Evolutionary conservation across 768 basidiomycete species (phyloP).

Genomic region (Cytidiella melzeri): DNA sequence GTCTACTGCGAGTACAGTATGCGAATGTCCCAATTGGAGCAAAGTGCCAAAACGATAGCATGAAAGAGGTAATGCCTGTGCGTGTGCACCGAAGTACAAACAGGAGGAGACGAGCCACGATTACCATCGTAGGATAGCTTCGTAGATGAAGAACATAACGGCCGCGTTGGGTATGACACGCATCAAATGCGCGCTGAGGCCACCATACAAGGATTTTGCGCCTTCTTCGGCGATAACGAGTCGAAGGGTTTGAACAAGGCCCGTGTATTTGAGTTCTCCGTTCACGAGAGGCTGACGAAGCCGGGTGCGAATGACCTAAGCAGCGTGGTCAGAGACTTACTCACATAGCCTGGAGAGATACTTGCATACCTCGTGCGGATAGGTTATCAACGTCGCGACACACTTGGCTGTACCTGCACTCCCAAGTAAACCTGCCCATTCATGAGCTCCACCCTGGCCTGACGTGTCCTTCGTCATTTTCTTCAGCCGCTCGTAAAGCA

Average conservation of each 20-base stretch:
- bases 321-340: conserved; percentile 3
- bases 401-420: conserved; percentile 93
- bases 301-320: conserved; percentile 84
- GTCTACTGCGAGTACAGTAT: neutral
- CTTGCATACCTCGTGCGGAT: conserved; percentile 87
- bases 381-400: conserved; percentile 91
- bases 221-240: conserved; percentile 91
- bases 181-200: conserved; percentile 91
- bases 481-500: conserved; percentile 91
- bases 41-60: neutral
- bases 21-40: neutral
- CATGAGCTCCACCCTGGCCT: conserved; percentile 47
- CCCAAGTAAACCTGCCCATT: conserved; percentile 80
- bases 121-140: conserved; percentile 65
- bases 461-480: conserved; percentile 48
- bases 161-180: conserved; percentile 96
- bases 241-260: conserved; percentile 76
- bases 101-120: neutral
- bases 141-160: conserved; percentile 96
- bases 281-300: conserved; percentile 82
- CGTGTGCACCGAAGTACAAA: neutral
- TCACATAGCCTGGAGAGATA: neutral
- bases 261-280: conserved; percentile 78
- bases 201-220: conserved; percentile 78
- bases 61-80: neutral